Evolutionary conservation across 164 flowering plant species (phyloP).

Genomic region (Umbellularia californica): DNA sequence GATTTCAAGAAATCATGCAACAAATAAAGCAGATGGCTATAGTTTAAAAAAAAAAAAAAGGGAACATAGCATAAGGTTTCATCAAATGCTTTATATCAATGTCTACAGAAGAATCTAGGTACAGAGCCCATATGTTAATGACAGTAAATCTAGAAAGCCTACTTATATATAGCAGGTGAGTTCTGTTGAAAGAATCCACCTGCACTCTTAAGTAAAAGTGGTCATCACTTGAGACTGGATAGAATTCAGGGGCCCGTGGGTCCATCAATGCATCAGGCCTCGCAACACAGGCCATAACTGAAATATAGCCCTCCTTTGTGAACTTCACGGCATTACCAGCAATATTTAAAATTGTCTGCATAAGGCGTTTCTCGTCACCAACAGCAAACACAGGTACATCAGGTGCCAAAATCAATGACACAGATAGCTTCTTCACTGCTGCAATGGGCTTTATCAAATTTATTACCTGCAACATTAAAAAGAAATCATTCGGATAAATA

Average conservation of each 20-base stretch:
- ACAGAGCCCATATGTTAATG: no score
- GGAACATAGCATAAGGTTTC: no score
- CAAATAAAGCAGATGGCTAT: no score
- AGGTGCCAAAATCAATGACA: slow-evolving; percentile 39
- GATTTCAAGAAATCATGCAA: no score
- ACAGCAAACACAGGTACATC: slow-evolving; percentile 55
- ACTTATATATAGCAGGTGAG: background rate
- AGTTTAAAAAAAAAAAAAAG: no score
- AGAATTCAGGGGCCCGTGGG: slow-evolving; percentile 44
- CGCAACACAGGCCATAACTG: slow-evolving; percentile 48
- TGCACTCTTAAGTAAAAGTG: slow-evolving; percentile 60
- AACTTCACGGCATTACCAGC: slow-evolving; percentile 73
- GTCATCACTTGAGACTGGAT: slow-evolving; percentile 40
- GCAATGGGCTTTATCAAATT: slow-evolving; percentile 61
- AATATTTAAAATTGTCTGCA: slow-evolving; percentile 58
- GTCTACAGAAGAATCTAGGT: no score
- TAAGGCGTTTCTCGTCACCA: slow-evolving; percentile 71
- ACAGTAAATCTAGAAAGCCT: no score
- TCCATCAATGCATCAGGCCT: slow-evolving; percentile 53
- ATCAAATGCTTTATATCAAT: no score
- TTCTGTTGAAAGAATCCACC: slow-evolving; percentile 28
- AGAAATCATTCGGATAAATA: background rate
- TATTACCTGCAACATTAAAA: slow-evolving; percentile 35
- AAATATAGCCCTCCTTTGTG: slow-evolving; percentile 59
- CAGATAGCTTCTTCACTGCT: slow-evolving; percentile 51